A percentile compares a stretch with the other conserved stretches of the same genome.
phyloP scores from a whole-genome alignment of 495 filamentous ascomycete genomes.

The Neurospora sp. region DNA sequence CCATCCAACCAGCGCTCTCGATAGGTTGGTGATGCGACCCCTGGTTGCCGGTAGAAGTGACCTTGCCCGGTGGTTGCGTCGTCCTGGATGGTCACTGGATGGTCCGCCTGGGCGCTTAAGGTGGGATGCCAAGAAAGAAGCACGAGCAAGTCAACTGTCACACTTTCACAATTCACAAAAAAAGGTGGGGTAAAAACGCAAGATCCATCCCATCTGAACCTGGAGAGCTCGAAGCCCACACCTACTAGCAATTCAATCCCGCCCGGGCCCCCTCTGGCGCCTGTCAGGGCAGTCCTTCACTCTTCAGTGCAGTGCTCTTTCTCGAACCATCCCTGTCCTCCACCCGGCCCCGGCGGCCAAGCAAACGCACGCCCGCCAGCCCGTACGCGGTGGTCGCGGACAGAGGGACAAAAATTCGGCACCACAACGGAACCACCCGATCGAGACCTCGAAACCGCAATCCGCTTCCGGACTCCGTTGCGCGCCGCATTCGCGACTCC shows the following conservation, averaged over 20 bases:
- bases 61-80: background rate
- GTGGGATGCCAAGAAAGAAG: constrained; percentile 9
- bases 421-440: background rate
- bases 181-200: background rate
- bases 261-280: background rate
- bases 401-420: background rate
- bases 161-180: background rate
- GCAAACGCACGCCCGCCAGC: background rate
- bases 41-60: background rate
- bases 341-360: background rate
- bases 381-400: background rate
- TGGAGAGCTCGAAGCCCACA: background rate
- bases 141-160: background rate
- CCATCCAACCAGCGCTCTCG: constrained; percentile 10
- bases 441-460: background rate
- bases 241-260: too few species aligned
- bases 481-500: background rate
- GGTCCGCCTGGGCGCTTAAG: constrained; percentile 17
- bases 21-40: constrained; percentile 6
- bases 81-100: constrained; percentile 1
- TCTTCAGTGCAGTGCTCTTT: background rate
- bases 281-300: background rate
- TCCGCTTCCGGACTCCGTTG: background rate
- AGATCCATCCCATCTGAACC: constrained; percentile 1
- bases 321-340: background rate